A percentile compares a stretch with the other conserved stretches of the same genome.
phyloP scores from a whole-genome alignment of 768 basidiomycete genomes.

The Lactarius evosmus region DNA sequence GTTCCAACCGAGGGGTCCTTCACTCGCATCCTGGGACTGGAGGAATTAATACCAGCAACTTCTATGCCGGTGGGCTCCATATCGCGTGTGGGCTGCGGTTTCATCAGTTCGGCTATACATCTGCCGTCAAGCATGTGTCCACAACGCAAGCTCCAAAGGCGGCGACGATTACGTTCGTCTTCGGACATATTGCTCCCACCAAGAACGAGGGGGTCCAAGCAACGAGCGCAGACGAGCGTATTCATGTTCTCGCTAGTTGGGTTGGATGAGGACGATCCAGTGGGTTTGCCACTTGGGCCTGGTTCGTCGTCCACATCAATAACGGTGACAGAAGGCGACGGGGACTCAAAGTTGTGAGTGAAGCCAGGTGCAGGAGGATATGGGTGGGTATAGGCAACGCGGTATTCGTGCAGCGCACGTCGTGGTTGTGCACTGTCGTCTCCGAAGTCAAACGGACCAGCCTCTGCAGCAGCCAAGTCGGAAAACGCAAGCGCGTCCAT shows the following conservation, averaged over 20 bases:
- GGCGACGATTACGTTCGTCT: constrained; percentile 43
- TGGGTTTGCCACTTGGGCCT: constrained; percentile 24
- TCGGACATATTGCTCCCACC: constrained; percentile 42
- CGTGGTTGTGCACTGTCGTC: constrained; percentile 1
- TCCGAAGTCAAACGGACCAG: constrained; percentile 3
- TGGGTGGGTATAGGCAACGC: constrained; percentile 63
- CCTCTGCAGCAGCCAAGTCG: constrained; percentile 13
- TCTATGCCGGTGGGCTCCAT: constrained; percentile 3
- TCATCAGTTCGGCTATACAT: constrained; percentile 59
- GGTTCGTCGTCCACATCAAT: constrained; percentile 48
- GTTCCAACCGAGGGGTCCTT: not conserved
- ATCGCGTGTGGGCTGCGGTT: constrained; percentile 34
- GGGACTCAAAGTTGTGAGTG: constrained; percentile 58
- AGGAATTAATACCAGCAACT: not conserved
- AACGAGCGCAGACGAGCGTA: constrained; percentile 63
- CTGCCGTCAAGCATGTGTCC: constrained; percentile 80
- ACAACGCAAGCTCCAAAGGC: constrained; percentile 71
- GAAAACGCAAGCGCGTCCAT: constrained; percentile 26
- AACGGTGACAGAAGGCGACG: constrained; percentile 40
- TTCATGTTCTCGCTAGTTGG: constrained; percentile 38
- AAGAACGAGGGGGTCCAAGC: constrained; percentile 60
- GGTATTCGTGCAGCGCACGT: constrained; percentile 45
- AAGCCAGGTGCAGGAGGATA: constrained; percentile 55
- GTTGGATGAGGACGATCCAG: constrained; percentile 31
- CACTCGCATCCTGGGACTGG: not conserved